Conservation (phyloP, 176 grass and related monocot species). For the Coix lacrymajobi region DNA sequence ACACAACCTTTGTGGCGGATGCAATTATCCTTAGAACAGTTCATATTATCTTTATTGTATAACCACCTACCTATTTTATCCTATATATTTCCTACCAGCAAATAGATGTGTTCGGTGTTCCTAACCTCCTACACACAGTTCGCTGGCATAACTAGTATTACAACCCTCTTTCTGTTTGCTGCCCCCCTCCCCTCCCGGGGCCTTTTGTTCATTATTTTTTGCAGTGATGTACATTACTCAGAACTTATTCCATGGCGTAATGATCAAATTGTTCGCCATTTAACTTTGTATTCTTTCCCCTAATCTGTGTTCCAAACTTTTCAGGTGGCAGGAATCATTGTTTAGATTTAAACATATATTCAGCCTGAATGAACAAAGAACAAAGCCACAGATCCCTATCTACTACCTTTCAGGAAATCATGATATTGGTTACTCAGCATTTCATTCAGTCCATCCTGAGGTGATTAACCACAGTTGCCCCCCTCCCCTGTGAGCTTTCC, state of each 20-base stretch:
- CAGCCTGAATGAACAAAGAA: constrained; percentile 61
- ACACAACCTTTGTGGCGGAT: not conserved
- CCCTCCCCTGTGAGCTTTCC: not conserved
- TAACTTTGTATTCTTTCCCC: not conserved
- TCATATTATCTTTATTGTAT: not conserved
- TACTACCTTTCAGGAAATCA: constrained; percentile 97
- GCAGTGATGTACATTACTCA: not conserved
- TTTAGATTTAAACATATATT: constrained; percentile 94
- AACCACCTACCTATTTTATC: not conserved
- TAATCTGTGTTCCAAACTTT: constrained; percentile 31
- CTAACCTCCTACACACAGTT: not conserved
- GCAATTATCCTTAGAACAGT: not conserved
- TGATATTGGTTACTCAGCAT: constrained; percentile 83
- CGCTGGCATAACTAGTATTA: not conserved
- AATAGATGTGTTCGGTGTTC: not conserved
- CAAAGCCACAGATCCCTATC: constrained; percentile 48
- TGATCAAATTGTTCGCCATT: constrained; percentile 21
- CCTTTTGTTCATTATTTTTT: not conserved
- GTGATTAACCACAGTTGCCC: constrained; percentile 33
- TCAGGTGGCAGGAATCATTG: constrained; percentile 85
- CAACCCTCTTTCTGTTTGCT: not conserved
- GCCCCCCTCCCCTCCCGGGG: not conserved
- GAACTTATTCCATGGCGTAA: not conserved
- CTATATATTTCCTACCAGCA: not conserved
- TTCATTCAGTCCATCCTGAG: constrained; percentile 63